These are phyloP conservation scores for Aspergillus japonicus DNA, from an alignment of 2,329 filamentous ascomycete species.

Conservation along the genomic window DNA sequence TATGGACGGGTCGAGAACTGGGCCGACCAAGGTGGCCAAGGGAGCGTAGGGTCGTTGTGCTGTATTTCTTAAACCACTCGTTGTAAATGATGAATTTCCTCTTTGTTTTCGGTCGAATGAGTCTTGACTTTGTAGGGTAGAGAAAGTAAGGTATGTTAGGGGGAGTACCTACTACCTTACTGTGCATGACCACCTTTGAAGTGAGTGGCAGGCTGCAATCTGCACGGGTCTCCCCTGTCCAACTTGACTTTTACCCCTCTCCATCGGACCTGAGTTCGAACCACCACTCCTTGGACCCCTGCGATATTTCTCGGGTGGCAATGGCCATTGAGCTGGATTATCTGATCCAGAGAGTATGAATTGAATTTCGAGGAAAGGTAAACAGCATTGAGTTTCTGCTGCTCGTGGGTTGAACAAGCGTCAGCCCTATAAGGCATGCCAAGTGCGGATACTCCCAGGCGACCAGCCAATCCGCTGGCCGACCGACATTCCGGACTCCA, in stretches of 20 bases:
- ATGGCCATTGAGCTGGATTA: not conserved
- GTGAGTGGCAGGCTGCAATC: not conserved
- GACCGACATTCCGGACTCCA: not conserved
- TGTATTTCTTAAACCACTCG: not conserved
- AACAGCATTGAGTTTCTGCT: not conserved
- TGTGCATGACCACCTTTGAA: no score
- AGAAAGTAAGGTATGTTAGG: not conserved
- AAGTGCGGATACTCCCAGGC: conserved; percentile 1
- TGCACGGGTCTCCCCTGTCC: not conserved
- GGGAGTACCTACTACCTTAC: not conserved
- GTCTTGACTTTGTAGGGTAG: not conserved
- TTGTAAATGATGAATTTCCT: not conserved
- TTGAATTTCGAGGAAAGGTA: not conserved
- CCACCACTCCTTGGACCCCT: not conserved
- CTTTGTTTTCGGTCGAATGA: not conserved
- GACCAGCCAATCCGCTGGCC: conserved; percentile 4
- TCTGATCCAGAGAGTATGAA: not conserved
- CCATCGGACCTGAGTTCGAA: not conserved
- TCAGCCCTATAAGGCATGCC: conserved; percentile 10
- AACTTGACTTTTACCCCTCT: not conserved
- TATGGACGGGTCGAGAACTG: not conserved
- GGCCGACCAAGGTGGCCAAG: conserved; percentile 18
- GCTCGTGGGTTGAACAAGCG: not conserved
- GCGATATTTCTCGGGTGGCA: not conserved
- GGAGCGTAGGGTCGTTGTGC: conserved; percentile 32